Conservation (phyloP, 805 yeast species). For the Saccharomycopsis schoenii region DNA sequence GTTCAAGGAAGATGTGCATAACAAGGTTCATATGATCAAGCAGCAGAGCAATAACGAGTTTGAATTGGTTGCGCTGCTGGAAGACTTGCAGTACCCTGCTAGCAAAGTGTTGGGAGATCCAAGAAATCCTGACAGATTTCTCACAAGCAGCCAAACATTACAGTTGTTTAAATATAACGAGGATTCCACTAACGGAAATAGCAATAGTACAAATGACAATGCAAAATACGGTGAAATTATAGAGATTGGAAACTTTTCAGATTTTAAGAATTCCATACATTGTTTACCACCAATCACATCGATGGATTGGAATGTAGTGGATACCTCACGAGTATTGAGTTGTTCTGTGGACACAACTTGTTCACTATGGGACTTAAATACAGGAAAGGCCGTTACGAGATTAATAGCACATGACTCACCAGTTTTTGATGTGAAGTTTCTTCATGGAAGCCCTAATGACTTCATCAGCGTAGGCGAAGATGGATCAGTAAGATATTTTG, state of each 20-base stretch:
- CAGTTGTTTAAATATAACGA: conserved; percentile 43
- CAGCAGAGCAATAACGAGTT: not conserved
- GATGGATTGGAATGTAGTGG: conserved; percentile 82
- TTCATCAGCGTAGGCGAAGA: conserved; percentile 94
- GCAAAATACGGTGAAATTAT: conserved; percentile 20
- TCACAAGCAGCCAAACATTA: conserved; percentile 64
- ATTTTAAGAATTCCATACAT: conserved; percentile 35
- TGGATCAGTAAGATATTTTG: conserved; percentile 90
- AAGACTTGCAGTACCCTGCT: conserved; percentile 51
- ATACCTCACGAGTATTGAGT: conserved; percentile 64
- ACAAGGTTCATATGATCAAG: not conserved
- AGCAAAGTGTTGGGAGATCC: conserved; percentile 73
- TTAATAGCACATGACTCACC: conserved; percentile 94
- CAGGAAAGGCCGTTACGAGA: conserved; percentile 74
- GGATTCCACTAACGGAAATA: not conserved
- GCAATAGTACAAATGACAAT: not conserved
- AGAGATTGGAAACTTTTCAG: conserved; percentile 33
- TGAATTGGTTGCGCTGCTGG: not conserved
- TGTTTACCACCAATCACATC: conserved; percentile 83
- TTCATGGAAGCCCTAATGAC: conserved; percentile 61
- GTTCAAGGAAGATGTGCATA: not conserved
- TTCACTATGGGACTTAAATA: conserved; percentile 83
- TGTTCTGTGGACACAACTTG: conserved; percentile 94
- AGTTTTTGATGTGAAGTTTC: conserved; percentile 84
- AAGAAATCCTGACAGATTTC: conserved; percentile 34